Conservation (phyloP, 2,329 filamentous ascomycete species). For the Xylariaceae sp. region DNA sequence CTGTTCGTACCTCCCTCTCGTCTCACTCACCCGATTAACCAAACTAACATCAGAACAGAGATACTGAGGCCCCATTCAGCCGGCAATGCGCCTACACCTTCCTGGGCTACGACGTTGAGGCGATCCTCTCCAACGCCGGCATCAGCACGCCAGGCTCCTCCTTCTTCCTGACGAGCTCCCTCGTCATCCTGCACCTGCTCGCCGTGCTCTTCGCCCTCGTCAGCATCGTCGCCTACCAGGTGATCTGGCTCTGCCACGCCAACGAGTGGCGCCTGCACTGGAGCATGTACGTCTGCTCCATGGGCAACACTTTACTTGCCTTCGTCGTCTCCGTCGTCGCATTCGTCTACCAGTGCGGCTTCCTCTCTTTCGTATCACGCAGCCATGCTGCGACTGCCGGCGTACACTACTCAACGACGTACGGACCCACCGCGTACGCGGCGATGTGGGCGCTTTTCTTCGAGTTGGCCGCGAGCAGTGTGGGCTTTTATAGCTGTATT, state of each 20-base stretch:
- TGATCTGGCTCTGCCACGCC: neutral
- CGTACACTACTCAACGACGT: neutral
- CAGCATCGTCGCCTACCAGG: constrained; percentile 7
- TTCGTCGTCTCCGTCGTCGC: constrained; percentile 10
- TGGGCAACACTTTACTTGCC: constrained; percentile 4
- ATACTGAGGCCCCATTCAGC: neutral
- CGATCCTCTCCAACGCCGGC: neutral
- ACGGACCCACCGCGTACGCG: constrained; percentile 6
- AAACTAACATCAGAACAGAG: neutral
- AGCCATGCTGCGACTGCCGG: neutral
- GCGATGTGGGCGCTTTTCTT: neutral
- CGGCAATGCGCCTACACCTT: neutral
- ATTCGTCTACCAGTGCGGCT: constrained; percentile 7
- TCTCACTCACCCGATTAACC: neutral
- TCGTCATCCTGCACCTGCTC: constrained; percentile 3
- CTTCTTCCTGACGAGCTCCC: constrained; percentile 4
- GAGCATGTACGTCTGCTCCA: constrained; percentile 1
- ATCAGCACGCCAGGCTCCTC: neutral
- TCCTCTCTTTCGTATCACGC: constrained; percentile 1
- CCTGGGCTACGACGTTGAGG: constrained; percentile 8
- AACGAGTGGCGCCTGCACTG: neutral
- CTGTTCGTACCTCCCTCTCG: constrained; percentile 6
- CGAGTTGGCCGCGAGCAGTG: constrained; percentile 8
- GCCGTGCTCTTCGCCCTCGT: constrained; percentile 7
- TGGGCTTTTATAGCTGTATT: constrained; percentile 18